Evolutionary conservation across 495 filamentous ascomycete genomes (phyloP), one percentile per base, ranked within the genome.

Genomic region (Neurospora hispaniola): DNA sequence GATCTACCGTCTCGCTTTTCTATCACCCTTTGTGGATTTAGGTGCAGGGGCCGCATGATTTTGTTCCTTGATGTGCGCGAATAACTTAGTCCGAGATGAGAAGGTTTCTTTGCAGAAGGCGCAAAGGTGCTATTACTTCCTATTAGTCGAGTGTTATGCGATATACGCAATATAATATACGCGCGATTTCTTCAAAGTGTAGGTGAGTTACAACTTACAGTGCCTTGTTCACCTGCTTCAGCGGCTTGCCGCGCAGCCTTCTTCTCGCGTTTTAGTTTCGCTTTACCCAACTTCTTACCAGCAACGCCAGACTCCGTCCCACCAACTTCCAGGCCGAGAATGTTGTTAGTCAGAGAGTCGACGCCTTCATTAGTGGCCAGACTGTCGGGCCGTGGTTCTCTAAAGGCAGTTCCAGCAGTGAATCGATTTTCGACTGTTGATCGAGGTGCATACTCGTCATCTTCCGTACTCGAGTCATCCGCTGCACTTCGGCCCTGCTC

Each of bases 211-310:
- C 69, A 38, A 78, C 80, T 77, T 78, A 85, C 84, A 48, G 76
- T 71, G 68, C 79, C 78, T 12, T 79, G 76, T 48, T 81, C 80
- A 39, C 81, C 75, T 4, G 81, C 74, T 20, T 79, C 80, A 20
- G 81, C 79, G 23, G 88, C 85, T 71, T 87, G 81, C 42, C 89
- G 86, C 39, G 92, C 91, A 20, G 91, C 91, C 77, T 89, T 93
- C 80, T 94, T 97, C 48, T 92, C 91, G 59, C 92, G 88, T 79
- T 93, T 97, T 73, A 91, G 87, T 79, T 95, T 97, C 10, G 96
- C 96, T 80, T 94, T 97, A 35, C 96, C 94, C 3, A 92, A 46
- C 75, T 91, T 93, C 71, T 80, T 85, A 43, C 72, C 74, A 16
- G 77, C 71, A 59, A 8, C 78, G 62, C 12, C 4, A 74, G 72